Conservation (phyloP, 1,284 basidiomycete species). For the Rhodotorula sp. region DNA sequence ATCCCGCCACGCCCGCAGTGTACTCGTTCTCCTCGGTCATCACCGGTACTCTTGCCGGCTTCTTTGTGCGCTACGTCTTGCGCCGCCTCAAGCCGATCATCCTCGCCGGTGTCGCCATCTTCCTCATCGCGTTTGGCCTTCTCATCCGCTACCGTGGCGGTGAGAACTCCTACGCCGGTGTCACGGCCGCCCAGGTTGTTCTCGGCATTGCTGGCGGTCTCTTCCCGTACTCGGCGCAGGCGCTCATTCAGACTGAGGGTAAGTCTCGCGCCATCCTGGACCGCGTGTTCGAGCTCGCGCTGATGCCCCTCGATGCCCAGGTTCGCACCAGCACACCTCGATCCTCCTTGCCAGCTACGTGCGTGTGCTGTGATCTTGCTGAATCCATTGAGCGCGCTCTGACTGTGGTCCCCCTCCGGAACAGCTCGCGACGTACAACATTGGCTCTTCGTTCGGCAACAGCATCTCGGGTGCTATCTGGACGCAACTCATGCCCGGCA, state of each 20-base stretch:
- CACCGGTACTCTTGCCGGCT: not conserved
- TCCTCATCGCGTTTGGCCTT: constrained; percentile 53
- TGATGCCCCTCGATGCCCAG: no score
- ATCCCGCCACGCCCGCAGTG: constrained; percentile 23
- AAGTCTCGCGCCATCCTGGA: no score
- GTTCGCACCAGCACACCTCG: constrained; percentile 52
- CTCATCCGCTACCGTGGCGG: constrained; percentile 53
- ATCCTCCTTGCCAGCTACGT: constrained; percentile 52
- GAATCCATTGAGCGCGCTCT: not conserved
- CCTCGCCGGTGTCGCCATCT: constrained; percentile 49
- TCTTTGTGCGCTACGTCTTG: constrained; percentile 3
- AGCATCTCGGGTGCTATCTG: constrained; percentile 53
- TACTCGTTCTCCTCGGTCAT: constrained; percentile 53
- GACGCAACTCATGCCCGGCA: constrained; percentile 51
- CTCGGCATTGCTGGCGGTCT: constrained; percentile 51
- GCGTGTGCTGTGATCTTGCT: not conserved
- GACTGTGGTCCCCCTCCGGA: not conserved
- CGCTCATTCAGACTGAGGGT: constrained; percentile 51
- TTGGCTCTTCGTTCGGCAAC: constrained; percentile 52
- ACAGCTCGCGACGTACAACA: constrained; percentile 16
- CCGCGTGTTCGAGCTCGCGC: no score
- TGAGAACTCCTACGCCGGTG: constrained; percentile 44
- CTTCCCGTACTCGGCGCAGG: constrained; percentile 54
- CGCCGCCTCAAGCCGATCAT: constrained; percentile 52
- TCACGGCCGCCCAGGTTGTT: constrained; percentile 53